Evolutionary conservation across 305 asterid species (phyloP), one percentile per base, ranked within the genome.

Genomic region (Fraxinus latifolia): DNA sequence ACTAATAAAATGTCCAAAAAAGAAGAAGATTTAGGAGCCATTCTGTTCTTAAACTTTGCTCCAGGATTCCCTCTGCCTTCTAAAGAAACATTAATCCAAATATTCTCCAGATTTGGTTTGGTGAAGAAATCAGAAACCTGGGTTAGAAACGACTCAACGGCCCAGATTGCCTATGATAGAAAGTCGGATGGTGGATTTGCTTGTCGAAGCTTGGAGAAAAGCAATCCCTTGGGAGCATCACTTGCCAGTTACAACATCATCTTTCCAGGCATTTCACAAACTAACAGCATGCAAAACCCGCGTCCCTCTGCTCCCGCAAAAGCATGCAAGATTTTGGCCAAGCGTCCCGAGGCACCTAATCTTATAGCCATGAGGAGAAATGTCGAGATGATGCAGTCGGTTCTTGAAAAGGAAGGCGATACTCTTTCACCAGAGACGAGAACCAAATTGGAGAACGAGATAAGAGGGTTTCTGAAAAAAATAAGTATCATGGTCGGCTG

Each of bases 331-430:
- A n/a, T 79, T 72, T 77, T 68, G 0, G 36, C 75, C 36, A 82
- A 71, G 76, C 82, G 81, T 36, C 71, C 4, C 1, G 33, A 62
- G 77, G 55, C 60, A 39, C 92, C 91, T 9, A 90, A 91, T 73
- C 84, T 95, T 12, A 77, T 86, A 3, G 78, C 77, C 29, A 93
- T 93, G 34, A 92, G 83, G 83, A 81, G 85, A 93, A 91, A 91
- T 21, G 94, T 94, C 83, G 98, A 94, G 85, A 89, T 78, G 90
- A 95, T 95, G 99, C 91, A 87, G 62, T 23, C 85, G 77, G 82
- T 89, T 82, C 81, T 95, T 88, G 96, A 92, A 88, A 94, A 88
- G 76, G 90, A 90, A 11, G 99, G 98, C 21, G 77, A 86, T 55
- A 90, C 29, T 74, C 80, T 95, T 34, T 82, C 93, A 4, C 86